phyloP scores from a whole-genome alignment of 768 basidiomycete species.

The Leccinum broughii region DNA sequence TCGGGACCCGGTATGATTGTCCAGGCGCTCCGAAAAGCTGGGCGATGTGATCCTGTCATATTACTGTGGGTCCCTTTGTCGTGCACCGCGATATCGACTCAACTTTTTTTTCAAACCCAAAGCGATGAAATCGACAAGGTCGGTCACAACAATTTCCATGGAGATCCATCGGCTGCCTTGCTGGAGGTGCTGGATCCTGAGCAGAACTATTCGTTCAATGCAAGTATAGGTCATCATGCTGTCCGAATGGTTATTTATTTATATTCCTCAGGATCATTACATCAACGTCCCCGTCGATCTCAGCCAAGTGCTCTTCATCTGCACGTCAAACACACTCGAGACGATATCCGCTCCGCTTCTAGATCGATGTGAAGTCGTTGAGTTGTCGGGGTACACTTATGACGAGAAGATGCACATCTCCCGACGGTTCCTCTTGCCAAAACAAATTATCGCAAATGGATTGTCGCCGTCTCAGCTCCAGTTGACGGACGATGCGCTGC shows the following conservation, averaged over 20 bases:
- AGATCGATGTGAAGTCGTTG: constrained; percentile 88
- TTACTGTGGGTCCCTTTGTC: constrained; percentile 47
- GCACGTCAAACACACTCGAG: constrained; percentile 87
- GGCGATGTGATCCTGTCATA: constrained; percentile 76
- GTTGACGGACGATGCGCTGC: constrained; percentile 68
- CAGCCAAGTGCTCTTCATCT: constrained; percentile 87
- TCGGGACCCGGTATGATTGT: constrained; percentile 84
- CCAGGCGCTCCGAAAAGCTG: constrained; percentile 83
- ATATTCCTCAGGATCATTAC: constrained; percentile 70
- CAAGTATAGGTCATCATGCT: constrained; percentile 30
- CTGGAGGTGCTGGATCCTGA: constrained; percentile 94
- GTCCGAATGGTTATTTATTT: not conserved
- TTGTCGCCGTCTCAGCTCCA: constrained; percentile 59
- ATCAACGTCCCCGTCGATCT: constrained; percentile 87
- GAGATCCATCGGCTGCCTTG: constrained; percentile 88
- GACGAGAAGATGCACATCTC: constrained; percentile 93
- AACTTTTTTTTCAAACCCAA: not conserved
- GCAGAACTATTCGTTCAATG: constrained; percentile 83
- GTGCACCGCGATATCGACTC: not conserved
- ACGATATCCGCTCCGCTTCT: constrained; percentile 86
- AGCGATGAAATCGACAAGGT: constrained; percentile 92
- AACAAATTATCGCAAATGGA: constrained; percentile 81
- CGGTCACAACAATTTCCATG: constrained; percentile 84
- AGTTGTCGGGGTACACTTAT: constrained; percentile 82
- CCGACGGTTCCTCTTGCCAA: constrained; percentile 82